A percentile compares a stretch with the other conserved stretches of the same genome.
phyloP scores from a whole-genome alignment of 352 stramenopile genomes.

The Phytophthora foliorum region DNA sequence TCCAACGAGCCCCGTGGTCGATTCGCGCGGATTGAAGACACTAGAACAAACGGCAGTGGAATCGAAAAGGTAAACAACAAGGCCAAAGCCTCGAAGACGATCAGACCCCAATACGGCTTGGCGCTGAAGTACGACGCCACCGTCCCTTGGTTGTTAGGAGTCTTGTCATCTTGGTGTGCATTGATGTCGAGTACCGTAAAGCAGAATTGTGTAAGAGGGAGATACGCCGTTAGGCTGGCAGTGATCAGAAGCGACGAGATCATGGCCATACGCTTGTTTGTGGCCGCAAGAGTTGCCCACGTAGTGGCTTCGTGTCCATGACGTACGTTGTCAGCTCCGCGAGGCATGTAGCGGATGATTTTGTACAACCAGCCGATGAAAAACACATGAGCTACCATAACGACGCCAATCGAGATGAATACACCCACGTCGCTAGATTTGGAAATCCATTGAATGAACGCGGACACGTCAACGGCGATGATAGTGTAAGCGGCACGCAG shows the following conservation, averaged over 20 bases:
- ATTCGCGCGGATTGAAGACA: conserved; percentile 43
- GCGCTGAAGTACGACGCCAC: conserved; percentile 12
- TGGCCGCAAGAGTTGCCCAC: conserved; percentile 41
- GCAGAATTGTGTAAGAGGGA: conserved; percentile 48
- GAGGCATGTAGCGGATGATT: conserved; percentile 38
- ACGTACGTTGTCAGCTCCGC: conserved; percentile 45
- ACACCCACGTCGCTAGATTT: conserved; percentile 31
- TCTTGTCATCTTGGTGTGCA: conserved; percentile 4
- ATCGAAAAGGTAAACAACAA: conserved; percentile 48
- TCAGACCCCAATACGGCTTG: conserved; percentile 32
- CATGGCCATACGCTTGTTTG: conserved; percentile 41
- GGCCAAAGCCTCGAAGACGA: conserved; percentile 29
- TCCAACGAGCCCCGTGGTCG: conserved; percentile 44
- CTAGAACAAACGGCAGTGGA: conserved; percentile 39
- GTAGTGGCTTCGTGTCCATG: conserved; percentile 48
- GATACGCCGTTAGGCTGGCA: conserved; percentile 45
- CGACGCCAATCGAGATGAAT: conserved; percentile 35
- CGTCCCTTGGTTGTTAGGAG: background rate
- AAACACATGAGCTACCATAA: conserved; percentile 22
- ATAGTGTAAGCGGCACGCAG: conserved; percentile 43
- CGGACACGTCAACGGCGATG: conserved; percentile 26
- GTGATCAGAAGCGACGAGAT: conserved; percentile 49
- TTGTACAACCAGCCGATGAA: conserved; percentile 44
- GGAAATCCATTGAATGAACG: conserved; percentile 33
- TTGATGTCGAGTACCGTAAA: conserved; percentile 37